Conservation (phyloP, 2,329 filamentous ascomycete species). For the Botrytis porri region DNA sequence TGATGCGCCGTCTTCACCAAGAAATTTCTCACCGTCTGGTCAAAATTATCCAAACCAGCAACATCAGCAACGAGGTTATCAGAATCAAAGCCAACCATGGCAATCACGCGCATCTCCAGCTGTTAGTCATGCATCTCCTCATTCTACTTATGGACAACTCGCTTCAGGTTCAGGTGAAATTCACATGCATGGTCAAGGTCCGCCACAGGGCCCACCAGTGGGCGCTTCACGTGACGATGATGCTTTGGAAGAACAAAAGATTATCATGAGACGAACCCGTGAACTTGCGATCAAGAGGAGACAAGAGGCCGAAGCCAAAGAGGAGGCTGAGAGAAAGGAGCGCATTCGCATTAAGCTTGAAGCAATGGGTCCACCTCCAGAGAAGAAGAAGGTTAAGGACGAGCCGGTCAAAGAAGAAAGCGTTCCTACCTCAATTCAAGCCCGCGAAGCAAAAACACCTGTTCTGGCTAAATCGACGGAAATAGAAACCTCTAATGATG, state of each 20-base stretch:
- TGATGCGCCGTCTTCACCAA: conserved; percentile 51
- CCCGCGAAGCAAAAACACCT: conserved; percentile 27
- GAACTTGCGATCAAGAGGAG: conserved; percentile 67
- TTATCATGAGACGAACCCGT: conserved; percentile 68
- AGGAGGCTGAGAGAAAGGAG: conserved; percentile 69
- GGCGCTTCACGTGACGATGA: conserved; percentile 44
- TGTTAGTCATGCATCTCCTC: conserved; percentile 38
- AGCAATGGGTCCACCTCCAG: conserved; percentile 62
- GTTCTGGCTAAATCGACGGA: conserved; percentile 22
- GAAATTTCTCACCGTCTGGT: conserved; percentile 39
- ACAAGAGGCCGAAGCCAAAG: conserved; percentile 65
- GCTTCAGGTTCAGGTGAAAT: conserved; percentile 39
- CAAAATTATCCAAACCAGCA: conserved; percentile 33
- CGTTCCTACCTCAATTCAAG: conserved; percentile 37
- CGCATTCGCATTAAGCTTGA: conserved; percentile 71
- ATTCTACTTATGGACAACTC: conserved; percentile 35
- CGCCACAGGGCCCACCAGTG: conserved; percentile 31
- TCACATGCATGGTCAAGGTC: conserved; percentile 23
- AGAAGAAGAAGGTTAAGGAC: conserved; percentile 57
- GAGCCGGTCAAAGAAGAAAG: conserved; percentile 47
- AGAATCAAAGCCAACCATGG: conserved; percentile 39
- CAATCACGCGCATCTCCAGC: conserved; percentile 42
- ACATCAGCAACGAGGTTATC: conserved; percentile 16
- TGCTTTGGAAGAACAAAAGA: conserved; percentile 63
- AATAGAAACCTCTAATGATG: conserved; percentile 22